phyloP scores from a whole-genome alignment of 2,329 filamentous ascomycete species.

The Malbranchea cinnamomea region DNA sequence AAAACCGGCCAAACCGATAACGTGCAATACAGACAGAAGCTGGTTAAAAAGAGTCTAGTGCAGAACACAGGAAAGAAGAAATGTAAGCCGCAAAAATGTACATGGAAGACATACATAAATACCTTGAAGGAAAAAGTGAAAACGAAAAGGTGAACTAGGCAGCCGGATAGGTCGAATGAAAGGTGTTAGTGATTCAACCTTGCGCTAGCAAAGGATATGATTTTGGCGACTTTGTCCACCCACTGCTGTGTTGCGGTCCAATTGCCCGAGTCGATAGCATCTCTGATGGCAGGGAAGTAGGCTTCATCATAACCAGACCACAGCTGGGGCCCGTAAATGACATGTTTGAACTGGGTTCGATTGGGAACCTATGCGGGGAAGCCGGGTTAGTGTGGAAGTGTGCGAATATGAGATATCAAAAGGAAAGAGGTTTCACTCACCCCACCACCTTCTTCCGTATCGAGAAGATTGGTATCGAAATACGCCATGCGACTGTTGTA shows the following conservation, averaged over 20 bases:
- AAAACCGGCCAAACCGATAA: too few relatives aligned
- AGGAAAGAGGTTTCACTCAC: conserved; percentile 39
- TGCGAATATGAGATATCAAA: conserved; percentile 6
- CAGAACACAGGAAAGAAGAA: too few relatives aligned
- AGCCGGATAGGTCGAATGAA: too few relatives aligned
- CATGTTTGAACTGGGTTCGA: conserved; percentile 85
- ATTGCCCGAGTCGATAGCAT: conserved; percentile 57
- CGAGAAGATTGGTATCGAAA: conserved; percentile 74
- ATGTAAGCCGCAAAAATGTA: too few relatives aligned
- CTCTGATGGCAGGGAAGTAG: conserved; percentile 71
- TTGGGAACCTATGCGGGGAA: conserved; percentile 64
- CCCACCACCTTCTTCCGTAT: conserved; percentile 55
- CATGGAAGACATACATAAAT: too few relatives aligned
- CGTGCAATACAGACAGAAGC: too few relatives aligned
- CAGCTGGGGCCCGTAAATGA: conserved; percentile 69
- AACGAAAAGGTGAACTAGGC: neutral
- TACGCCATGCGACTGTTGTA: conserved; percentile 66
- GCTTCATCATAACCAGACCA: conserved; percentile 57
- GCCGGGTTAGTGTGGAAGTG: neutral
- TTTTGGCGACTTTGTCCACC: conserved; percentile 55
- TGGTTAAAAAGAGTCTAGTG: too few relatives aligned
- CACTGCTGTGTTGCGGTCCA: conserved; percentile 53
- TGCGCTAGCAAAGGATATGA: conserved; percentile 47
- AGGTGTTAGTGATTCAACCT: conserved; percentile 27
- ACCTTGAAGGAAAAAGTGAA: neutral